phyloP scores from a whole-genome alignment of 1,284 basidiomycete species.

The Inonotus hispidus region DNA sequence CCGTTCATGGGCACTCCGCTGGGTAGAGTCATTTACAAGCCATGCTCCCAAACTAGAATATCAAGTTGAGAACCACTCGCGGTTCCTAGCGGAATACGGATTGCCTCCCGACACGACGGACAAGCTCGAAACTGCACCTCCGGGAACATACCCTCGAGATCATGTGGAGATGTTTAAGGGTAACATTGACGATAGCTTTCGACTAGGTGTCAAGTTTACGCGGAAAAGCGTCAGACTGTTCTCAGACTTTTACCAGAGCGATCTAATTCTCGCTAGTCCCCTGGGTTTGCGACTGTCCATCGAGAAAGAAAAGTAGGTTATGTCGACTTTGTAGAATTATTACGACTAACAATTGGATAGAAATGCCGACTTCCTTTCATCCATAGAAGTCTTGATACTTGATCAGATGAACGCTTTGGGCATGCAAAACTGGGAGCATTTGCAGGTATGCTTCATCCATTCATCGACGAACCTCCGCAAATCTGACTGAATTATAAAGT shows the following conservation, averaged over 20 bases:
- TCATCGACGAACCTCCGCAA: not conserved
- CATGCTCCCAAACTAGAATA: constrained; percentile 61
- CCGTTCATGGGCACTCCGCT: constrained; percentile 82
- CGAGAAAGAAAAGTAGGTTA: constrained; percentile 83
- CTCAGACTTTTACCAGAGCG: constrained; percentile 85
- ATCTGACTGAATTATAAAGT: constrained; percentile 43
- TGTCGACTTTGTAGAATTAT: not conserved
- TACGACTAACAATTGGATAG: constrained; percentile 34
- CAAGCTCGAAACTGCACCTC: constrained; percentile 71
- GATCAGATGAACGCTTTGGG: constrained; percentile 91
- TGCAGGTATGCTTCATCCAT: constrained; percentile 55
- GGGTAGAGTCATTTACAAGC: constrained; percentile 63
- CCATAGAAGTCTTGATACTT: constrained; percentile 88
- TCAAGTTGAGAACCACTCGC: constrained; percentile 81
- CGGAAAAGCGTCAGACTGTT: constrained; percentile 86
- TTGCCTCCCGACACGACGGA: constrained; percentile 78
- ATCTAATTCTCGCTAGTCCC: constrained; percentile 91
- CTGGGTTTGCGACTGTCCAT: constrained; percentile 88
- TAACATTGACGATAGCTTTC: constrained; percentile 97
- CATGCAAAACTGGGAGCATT: constrained; percentile 99
- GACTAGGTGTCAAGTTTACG: constrained; percentile 89
- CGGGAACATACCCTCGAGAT: constrained; percentile 80
- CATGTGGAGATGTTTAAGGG: constrained; percentile 94
- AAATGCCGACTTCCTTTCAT: constrained; percentile 86
- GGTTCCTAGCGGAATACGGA: constrained; percentile 81